phyloP scores from a whole-genome alignment of 2,329 filamentous ascomycete species.

The Alternaria brassicicola region DNA sequence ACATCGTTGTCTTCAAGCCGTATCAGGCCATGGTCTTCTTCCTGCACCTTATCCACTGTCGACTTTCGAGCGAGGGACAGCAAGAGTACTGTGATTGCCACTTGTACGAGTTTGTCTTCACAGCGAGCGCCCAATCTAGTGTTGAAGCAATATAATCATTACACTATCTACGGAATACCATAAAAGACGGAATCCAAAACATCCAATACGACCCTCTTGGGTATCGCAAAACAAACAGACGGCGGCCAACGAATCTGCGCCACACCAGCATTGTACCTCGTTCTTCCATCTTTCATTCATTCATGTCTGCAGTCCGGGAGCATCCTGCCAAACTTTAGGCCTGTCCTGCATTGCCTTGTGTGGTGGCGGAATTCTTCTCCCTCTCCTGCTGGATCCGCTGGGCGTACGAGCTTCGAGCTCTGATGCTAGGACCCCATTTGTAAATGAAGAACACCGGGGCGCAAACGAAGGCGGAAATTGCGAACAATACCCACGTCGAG shows the following conservation, averaged over 20 bases:
- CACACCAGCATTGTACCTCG: not conserved
- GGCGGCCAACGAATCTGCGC: not conserved
- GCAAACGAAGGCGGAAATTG: conserved; percentile 56
- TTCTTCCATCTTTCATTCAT: not conserved
- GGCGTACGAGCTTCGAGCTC: conserved; percentile 46
- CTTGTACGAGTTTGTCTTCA: not conserved
- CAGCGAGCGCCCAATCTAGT: not conserved
- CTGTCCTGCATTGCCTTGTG: conserved; percentile 5
- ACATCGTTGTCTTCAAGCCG: not conserved
- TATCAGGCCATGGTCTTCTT: not conserved
- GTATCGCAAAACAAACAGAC: not conserved
- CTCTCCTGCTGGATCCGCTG: conserved; percentile 30
- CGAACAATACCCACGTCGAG: conserved; percentile 54
- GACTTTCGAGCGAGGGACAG: not conserved
- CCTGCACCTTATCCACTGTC: not conserved
- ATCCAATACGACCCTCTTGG: not conserved
- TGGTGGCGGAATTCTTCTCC: conserved; percentile 17
- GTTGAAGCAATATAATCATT: not conserved
- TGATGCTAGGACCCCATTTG: conserved; percentile 59
- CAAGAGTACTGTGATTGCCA: not conserved
- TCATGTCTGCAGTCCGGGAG: not conserved
- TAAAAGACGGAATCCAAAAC: not conserved
- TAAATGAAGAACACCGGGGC: conserved; percentile 64
- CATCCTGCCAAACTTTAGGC: not conserved
- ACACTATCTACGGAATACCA: not conserved